Evolutionary conservation across 331 rosid genomes (phyloP).

Genomic region (Spiraea crenata): DNA sequence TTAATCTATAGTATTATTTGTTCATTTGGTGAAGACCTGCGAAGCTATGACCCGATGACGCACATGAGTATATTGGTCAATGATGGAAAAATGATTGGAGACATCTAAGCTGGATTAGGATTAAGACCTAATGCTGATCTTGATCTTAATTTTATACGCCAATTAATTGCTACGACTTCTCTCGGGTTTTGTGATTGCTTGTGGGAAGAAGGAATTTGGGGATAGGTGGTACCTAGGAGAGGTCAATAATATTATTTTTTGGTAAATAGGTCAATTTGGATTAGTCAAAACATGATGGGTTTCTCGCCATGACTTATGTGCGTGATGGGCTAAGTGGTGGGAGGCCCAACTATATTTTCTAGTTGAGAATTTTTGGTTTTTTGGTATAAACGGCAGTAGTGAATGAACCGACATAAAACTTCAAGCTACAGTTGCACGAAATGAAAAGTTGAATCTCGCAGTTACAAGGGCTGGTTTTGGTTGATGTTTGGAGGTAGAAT

Average conservation of each 20-base stretch:
- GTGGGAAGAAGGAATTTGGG: background rate
- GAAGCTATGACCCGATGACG: too few relatives aligned
- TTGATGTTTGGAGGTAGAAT: too few relatives aligned
- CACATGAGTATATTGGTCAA: too few relatives aligned
- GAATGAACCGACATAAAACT: too few relatives aligned
- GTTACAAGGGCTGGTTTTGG: too few relatives aligned
- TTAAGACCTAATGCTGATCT: background rate
- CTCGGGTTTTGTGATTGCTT: background rate
- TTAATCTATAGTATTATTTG: too few relatives aligned
- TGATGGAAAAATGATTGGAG: too few relatives aligned
- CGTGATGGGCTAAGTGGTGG: background rate
- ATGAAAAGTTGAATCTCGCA: background rate
- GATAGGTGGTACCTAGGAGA: background rate
- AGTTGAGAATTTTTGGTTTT: background rate
- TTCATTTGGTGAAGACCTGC: too few relatives aligned
- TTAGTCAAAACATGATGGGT: background rate
- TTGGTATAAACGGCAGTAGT: too few relatives aligned
- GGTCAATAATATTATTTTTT: background rate
- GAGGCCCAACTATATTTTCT: background rate
- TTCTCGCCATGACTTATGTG: background rate
- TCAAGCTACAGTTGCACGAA: background rate
- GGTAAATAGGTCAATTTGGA: too few relatives aligned
- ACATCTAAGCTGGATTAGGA: background rate
- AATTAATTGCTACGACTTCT: slow-evolving; percentile 25
- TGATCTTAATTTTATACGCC: background rate